Evolutionary conservation across 2,329 filamentous ascomycete genomes (phyloP).

Genomic region (Fusarium camptoceras): DNA sequence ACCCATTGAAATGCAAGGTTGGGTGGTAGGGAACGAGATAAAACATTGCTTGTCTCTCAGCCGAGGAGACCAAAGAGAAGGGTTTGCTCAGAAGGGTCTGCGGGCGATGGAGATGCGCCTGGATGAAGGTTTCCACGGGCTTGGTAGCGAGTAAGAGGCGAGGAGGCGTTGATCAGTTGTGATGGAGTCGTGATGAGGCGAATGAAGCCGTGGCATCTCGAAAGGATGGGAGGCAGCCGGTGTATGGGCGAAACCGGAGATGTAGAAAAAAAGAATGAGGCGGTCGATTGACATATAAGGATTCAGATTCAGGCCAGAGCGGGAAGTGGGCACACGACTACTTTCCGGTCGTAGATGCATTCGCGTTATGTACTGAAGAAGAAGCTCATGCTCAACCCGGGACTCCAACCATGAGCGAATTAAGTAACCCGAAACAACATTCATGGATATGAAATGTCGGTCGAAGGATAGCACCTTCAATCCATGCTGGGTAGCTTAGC

Average conservation of each 20-base stretch:
- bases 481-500: background rate
- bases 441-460: conserved; percentile 11
- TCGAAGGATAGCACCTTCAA: background rate
- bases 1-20: conserved; percentile 38
- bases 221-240: background rate
- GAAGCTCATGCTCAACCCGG: background rate
- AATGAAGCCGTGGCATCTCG: background rate
- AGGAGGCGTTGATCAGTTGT: background rate
- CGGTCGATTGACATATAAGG: background rate
- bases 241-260: background rate
- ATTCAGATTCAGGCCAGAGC: background rate
- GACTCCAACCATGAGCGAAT: background rate
- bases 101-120: background rate
- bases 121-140: background rate
- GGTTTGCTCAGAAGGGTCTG: background rate
- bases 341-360: background rate
- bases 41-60: background rate
- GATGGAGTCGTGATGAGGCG: background rate
- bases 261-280: background rate
- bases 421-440: background rate
- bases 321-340: conserved; percentile 27
- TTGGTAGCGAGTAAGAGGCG: background rate
- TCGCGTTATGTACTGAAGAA: background rate
- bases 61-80: background rate
- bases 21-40: conserved; percentile 5